These are phyloP conservation scores for Fusarium penzigii DNA, from an alignment of 2,329 filamentous ascomycete species.

Conservation along the genomic window DNA sequence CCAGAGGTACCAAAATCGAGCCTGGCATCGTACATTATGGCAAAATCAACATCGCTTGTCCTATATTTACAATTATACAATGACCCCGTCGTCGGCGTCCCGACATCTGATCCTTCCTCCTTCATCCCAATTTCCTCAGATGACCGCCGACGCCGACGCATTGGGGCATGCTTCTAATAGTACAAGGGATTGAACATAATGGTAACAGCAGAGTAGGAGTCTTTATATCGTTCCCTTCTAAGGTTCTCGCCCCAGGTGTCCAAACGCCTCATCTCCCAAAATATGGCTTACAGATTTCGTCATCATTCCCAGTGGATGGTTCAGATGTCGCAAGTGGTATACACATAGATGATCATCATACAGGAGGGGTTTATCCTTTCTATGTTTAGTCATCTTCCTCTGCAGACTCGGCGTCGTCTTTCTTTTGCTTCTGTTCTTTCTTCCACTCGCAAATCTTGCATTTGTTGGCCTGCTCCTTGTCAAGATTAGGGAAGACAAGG, in stretches of 20 bases:
- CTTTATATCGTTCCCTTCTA: slow-evolving; percentile 34
- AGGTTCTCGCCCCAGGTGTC: slow-evolving; percentile 26
- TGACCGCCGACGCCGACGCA: slow-evolving; percentile 3
- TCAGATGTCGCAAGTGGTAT: background rate
- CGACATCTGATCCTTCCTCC: slow-evolving; percentile 10
- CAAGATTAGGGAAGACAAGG: slow-evolving; percentile 81
- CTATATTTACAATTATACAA: slow-evolving; percentile 30
- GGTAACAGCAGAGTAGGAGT: slow-evolving; percentile 32
- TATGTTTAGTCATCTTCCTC: slow-evolving; percentile 37
- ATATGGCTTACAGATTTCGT: slow-evolving; percentile 15
- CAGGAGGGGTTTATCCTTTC: background rate
- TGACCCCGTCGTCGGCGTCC: slow-evolving; percentile 19
- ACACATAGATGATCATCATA: background rate
- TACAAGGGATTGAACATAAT: slow-evolving; percentile 26
- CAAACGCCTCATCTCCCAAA: slow-evolving; percentile 27
- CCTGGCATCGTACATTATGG: background rate
- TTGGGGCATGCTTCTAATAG: slow-evolving; percentile 31
- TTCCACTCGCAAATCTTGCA: slow-evolving; percentile 66
- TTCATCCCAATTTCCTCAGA: slow-evolving; percentile 6
- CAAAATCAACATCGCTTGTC: slow-evolving; percentile 23
- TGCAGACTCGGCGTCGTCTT: slow-evolving; percentile 38
- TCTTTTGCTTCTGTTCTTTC: slow-evolving; percentile 41
- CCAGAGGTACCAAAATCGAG: no score
- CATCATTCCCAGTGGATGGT: background rate
- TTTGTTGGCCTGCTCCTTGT: slow-evolving; percentile 70